phyloP scores from a whole-genome alignment of 176 grass and related monocot genomes.

The Oryza australiensis region DNA sequence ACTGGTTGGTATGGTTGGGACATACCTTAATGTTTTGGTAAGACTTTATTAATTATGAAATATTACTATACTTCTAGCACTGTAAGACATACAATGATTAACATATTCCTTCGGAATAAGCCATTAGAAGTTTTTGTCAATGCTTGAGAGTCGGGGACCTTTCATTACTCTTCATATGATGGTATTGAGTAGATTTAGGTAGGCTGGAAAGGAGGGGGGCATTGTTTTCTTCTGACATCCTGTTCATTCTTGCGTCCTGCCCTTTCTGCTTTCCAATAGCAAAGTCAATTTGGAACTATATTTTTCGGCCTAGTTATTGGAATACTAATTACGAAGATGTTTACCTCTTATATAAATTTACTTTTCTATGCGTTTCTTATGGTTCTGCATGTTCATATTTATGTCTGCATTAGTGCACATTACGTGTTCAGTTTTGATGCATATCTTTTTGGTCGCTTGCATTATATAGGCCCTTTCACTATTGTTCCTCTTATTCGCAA shows the following conservation, averaged over 20 bases:
- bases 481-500: constrained; percentile 90
- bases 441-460: constrained; percentile 23
- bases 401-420: not conserved
- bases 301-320: constrained; percentile 15
- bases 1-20: constrained; percentile 71
- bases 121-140: constrained; percentile 3
- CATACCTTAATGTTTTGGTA: constrained; percentile 97
- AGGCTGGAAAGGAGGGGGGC: not conserved
- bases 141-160: not conserved
- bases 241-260: not conserved
- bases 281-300: not conserved
- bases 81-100: not conserved
- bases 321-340: not conserved
- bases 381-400: constrained; percentile 18
- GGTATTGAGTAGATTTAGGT: not conserved
- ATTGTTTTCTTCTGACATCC: not conserved
- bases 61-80: constrained; percentile 1
- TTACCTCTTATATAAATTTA: constrained; percentile 10
- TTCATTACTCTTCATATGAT: constrained; percentile 8
- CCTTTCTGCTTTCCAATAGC: constrained; percentile 14
- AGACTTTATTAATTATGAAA: constrained; percentile 36
- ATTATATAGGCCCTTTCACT: constrained; percentile 74
- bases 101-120: constrained; percentile 21
- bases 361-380: not conserved
- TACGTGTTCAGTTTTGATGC: constrained; percentile 18